Percentiles rank a stretch among this genome's conserved stretches.
These are phyloP conservation scores for Boletus subluridellus DNA, from an alignment of 1,284 basidiomycete species.

Conservation along the genomic window DNA sequence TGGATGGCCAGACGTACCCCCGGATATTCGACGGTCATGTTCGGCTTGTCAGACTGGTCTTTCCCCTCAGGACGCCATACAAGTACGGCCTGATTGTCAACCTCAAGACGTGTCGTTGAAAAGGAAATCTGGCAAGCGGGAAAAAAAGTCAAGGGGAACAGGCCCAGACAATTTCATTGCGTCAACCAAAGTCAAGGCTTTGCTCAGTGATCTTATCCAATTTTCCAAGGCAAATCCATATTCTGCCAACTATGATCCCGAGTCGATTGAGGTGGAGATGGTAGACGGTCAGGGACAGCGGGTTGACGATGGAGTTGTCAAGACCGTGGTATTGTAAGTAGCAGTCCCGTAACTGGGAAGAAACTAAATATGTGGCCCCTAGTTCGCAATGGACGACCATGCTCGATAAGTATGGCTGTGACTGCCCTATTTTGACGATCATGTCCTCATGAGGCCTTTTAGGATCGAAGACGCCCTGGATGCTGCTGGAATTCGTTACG, in stretches of 20 bases:
- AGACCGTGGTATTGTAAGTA: constrained; percentile 89
- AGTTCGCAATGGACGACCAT: constrained; percentile 96
- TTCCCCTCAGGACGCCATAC: constrained; percentile 65
- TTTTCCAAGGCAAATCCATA: constrained; percentile 78
- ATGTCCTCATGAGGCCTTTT: constrained; percentile 17
- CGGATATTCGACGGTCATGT: constrained; percentile 62
- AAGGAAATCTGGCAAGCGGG: constrained; percentile 65
- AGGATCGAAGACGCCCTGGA: constrained; percentile 89
- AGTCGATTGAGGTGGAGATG: constrained; percentile 66
- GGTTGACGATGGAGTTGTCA: constrained; percentile 64
- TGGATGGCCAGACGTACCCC: constrained; percentile 69
- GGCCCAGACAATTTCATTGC: constrained; percentile 61
- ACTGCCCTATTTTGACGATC: not conserved
- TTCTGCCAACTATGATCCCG: constrained; percentile 80
- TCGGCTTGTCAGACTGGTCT: constrained; percentile 71
- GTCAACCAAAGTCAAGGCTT: constrained; percentile 82
- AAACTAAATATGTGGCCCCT: constrained; percentile 19
- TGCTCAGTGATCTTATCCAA: constrained; percentile 70
- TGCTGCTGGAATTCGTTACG: constrained; percentile 75
- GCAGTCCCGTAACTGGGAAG: constrained; percentile 4
- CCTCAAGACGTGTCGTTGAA: constrained; percentile 45
- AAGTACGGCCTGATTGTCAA: constrained; percentile 60
- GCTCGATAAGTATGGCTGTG: constrained; percentile 75
- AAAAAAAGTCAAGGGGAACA: constrained; percentile 62
- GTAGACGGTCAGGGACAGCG: constrained; percentile 71